A percentile compares a stretch with the other conserved stretches of the same genome.
These are phyloP conservation scores for Poa annua DNA, from an alignment of 176 grass and related monocot genomes.

Conservation along the genomic window DNA sequence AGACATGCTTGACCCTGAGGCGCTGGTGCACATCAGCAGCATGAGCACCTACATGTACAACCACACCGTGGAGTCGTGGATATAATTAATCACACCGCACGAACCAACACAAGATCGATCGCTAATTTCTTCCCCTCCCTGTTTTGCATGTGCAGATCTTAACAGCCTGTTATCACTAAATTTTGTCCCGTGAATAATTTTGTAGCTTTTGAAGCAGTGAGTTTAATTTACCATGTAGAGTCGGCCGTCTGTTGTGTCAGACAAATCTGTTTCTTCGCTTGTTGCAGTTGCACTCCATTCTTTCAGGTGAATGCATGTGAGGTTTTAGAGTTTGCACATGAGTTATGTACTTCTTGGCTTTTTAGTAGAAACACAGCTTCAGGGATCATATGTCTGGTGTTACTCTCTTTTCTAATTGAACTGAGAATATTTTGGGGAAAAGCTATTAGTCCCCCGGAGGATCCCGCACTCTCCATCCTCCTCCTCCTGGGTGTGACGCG, in stretches of 20 bases:
- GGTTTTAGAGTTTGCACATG: slow-evolving; percentile 37
- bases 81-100: slow-evolving; percentile 29
- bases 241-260: background rate
- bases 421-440: too few relatives aligned
- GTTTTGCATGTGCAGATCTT: slow-evolving; percentile 45
- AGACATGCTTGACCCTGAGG: slow-evolving; percentile 68
- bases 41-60: slow-evolving; percentile 60
- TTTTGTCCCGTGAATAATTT: slow-evolving; percentile 42
- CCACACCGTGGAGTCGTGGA: slow-evolving; percentile 66
- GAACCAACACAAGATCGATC: background rate
- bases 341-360: slow-evolving; percentile 20
- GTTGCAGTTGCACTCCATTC: slow-evolving; percentile 14
- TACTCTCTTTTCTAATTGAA: background rate
- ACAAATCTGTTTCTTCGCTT: slow-evolving; percentile 7
- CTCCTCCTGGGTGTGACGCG: too few relatives aligned
- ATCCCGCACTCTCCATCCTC: too few relatives aligned
- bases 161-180: slow-evolving; percentile 17
- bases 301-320: slow-evolving; percentile 11
- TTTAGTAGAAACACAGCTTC: slow-evolving; percentile 21
- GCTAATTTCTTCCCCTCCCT: slow-evolving; percentile 9
- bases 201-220: slow-evolving; percentile 36
- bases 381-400: background rate
- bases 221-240: slow-evolving; percentile 23
- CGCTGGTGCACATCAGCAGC: slow-evolving; percentile 54
- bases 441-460: too few relatives aligned